Percentiles rank a stretch among this genome's conserved stretches.
Conservation (phyloP, 805 yeast genomes). For the Schwanniomyces yamadae region DNA sequence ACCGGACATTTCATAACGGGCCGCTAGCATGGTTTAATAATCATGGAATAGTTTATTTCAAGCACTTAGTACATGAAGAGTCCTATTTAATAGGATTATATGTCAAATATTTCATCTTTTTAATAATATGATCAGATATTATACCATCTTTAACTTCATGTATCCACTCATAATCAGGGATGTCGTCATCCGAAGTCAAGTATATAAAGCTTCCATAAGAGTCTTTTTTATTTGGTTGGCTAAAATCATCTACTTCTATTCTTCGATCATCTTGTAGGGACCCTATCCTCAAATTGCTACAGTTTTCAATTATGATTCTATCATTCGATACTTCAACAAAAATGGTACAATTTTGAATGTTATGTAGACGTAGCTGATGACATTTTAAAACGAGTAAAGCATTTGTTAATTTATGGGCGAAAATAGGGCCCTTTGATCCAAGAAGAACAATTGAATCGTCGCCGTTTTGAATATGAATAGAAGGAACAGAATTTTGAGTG, state of each 20-base stretch:
- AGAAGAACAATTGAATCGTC: slow-evolving; percentile 15
- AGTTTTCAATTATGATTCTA: slow-evolving; percentile 31
- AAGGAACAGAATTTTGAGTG: slow-evolving; percentile 9
- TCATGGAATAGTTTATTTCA: too few species aligned
- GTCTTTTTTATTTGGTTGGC: slow-evolving; percentile 18
- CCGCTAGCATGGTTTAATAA: too few species aligned
- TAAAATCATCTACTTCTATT: slow-evolving; percentile 31
- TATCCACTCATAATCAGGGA: neutral
- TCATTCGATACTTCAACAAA: slow-evolving; percentile 18
- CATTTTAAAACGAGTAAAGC: slow-evolving; percentile 19
- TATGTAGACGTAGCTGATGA: slow-evolving; percentile 33
- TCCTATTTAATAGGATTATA: too few species aligned
- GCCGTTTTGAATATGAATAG: slow-evolving; percentile 24
- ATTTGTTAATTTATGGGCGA: slow-evolving; percentile 20
- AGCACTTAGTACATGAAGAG: too few species aligned
- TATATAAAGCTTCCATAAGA: neutral
- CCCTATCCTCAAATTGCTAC: slow-evolving; percentile 19
- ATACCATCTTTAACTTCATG: neutral
- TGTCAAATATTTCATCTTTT: too few species aligned
- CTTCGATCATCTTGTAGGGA: neutral
- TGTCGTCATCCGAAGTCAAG: neutral
- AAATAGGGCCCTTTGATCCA: slow-evolving; percentile 29
- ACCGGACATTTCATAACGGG: too few species aligned
- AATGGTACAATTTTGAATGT: slow-evolving; percentile 15
- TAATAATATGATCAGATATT: neutral